Percentiles rank a stretch among this genome's conserved stretches.
Conservation (phyloP, 2,329 filamentous ascomycete genomes). For the Aspergillus arachidicola region DNA sequence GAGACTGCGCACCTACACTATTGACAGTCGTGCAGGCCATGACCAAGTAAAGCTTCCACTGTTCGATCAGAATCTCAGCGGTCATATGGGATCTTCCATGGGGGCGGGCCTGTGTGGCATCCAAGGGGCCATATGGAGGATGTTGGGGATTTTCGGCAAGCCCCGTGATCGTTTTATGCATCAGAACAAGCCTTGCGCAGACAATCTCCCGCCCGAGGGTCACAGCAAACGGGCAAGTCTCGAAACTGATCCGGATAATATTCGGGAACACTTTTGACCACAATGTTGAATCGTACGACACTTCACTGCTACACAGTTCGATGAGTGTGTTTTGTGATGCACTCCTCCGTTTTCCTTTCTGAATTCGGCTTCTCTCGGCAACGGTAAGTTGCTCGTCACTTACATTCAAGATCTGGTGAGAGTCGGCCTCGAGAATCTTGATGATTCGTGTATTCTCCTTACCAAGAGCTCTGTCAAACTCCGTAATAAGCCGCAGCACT, state of each 20-base stretch:
- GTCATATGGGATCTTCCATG: slow-evolving; percentile 62
- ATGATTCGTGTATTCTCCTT: slow-evolving; percentile 83
- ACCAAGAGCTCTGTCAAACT: slow-evolving; percentile 87
- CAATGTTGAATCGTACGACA: slow-evolving; percentile 88
- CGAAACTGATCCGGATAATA: slow-evolving; percentile 84
- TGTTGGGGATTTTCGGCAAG: slow-evolving; percentile 73
- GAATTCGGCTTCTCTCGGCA: slow-evolving; percentile 86
- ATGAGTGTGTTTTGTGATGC: slow-evolving; percentile 84
- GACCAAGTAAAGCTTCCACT: slow-evolving; percentile 96
- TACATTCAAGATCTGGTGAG: slow-evolving; percentile 83
- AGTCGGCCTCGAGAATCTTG: slow-evolving; percentile 87
- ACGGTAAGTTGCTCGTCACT: slow-evolving; percentile 83
- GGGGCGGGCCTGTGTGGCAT: slow-evolving; percentile 40
- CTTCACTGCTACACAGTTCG: slow-evolving; percentile 92
- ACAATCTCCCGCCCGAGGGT: slow-evolving; percentile 89
- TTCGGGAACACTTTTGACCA: slow-evolving; percentile 99
- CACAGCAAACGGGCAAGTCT: slow-evolving; percentile 88
- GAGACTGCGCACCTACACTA: slow-evolving; percentile 69
- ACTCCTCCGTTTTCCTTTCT: slow-evolving; percentile 83
- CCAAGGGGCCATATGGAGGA: slow-evolving; percentile 41
- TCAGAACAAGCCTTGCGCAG: slow-evolving; percentile 87
- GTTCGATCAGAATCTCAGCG: slow-evolving; percentile 86
- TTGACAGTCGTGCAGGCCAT: slow-evolving; percentile 96
- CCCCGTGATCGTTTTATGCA: slow-evolving; percentile 81
- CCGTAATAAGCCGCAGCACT: slow-evolving; percentile 85